Evolutionary conservation across 257 asterid species (phyloP).

Genomic region (Solanum pimpinellifolium): DNA sequence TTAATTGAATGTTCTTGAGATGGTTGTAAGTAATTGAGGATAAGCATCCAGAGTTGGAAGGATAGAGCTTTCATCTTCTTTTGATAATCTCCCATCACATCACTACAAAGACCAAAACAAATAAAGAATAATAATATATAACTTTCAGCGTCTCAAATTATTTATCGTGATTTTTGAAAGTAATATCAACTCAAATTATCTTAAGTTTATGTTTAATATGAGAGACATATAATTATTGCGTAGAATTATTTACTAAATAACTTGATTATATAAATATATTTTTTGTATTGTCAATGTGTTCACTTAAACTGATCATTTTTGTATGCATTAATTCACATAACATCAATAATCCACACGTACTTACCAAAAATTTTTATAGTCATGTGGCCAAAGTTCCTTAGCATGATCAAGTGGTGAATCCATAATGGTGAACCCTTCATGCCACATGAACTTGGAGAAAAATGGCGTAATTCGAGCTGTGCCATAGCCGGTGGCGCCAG

Average conservation of each 20-base stretch:
- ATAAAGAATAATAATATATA: too few species aligned
- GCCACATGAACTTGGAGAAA: conserved; percentile 65
- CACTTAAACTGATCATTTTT: not conserved
- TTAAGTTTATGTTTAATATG: too few species aligned
- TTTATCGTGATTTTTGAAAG: too few species aligned
- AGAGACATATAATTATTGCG: too few species aligned
- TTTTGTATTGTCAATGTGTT: not conserved
- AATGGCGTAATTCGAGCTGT: conserved; percentile 55
- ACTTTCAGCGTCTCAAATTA: too few species aligned
- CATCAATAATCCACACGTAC: conserved; percentile 4
- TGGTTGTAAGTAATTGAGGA: conserved; percentile 33
- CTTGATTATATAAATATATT: not conserved
- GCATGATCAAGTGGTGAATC: conserved; percentile 67
- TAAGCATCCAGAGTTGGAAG: conserved; percentile 25
- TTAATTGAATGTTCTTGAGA: conserved; percentile 20
- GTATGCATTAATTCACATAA: not conserved
- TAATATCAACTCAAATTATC: too few species aligned
- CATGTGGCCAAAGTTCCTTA: conserved; percentile 57
- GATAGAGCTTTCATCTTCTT: conserved; percentile 46
- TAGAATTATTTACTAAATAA: too few species aligned
- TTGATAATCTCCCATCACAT: conserved; percentile 54
- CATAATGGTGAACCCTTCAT: conserved; percentile 74
- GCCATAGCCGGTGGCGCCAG: conserved; percentile 69
- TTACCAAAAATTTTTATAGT: conserved; percentile 45
- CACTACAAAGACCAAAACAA: conserved; percentile 16